Percentiles rank a stretch among this genome's conserved stretches.
phyloP scores from a whole-genome alignment of 2,329 filamentous ascomycete species.

The Colletotrichum sp. region DNA sequence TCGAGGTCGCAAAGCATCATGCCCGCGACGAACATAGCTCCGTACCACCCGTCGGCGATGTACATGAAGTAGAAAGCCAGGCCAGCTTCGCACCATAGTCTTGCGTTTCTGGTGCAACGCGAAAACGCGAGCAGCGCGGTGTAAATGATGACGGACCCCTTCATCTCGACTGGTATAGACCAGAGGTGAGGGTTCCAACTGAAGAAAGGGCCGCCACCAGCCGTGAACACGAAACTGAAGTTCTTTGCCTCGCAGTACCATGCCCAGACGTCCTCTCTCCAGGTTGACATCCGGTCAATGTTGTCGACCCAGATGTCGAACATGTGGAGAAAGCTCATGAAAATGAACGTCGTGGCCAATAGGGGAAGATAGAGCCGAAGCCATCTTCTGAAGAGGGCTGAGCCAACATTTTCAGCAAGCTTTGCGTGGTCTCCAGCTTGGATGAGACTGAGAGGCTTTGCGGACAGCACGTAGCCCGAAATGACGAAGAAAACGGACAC shows the following conservation, averaged over 20 bases:
- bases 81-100: constrained; percentile 31
- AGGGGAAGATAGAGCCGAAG: constrained; percentile 56
- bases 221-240: constrained; percentile 40
- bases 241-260: constrained; percentile 53
- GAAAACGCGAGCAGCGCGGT: constrained; percentile 49
- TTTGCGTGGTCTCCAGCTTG: constrained; percentile 45
- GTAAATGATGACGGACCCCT: constrained; percentile 69
- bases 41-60: constrained; percentile 41
- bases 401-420: constrained; percentile 49
- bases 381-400: constrained; percentile 55
- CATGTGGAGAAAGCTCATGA: constrained; percentile 34
- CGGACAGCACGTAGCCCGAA: constrained; percentile 61
- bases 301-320: constrained; percentile 42
- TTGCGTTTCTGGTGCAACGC: constrained; percentile 35
- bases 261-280: constrained; percentile 53
- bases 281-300: constrained; percentile 41
- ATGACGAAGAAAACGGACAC: constrained; percentile 63
- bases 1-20: constrained; percentile 45
- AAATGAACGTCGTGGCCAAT: constrained; percentile 59
- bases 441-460: constrained; percentile 53
- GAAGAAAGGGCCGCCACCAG: constrained; percentile 46
- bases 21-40: constrained; percentile 30
- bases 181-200: constrained; percentile 62
- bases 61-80: constrained; percentile 40
- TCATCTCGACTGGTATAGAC: constrained; percentile 69